A percentile compares a stretch with the other conserved stretches of the same genome.
Evolutionary conservation across 2,329 filamentous ascomycete genomes (phyloP).

Genomic region (Aspergillus quadrilineatus): DNA sequence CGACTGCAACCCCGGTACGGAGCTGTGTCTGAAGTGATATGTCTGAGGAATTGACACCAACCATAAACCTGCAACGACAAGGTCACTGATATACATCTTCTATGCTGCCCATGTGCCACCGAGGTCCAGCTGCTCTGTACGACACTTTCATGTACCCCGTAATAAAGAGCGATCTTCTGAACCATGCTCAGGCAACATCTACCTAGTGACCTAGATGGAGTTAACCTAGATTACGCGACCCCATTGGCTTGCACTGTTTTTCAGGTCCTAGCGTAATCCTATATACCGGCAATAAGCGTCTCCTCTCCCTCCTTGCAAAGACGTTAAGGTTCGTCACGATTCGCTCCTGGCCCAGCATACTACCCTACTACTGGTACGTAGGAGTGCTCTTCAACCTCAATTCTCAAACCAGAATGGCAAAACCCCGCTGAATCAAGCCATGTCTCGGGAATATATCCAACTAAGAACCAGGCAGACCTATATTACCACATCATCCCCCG

Average conservation of each 20-base stretch:
- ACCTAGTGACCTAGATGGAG: too few relatives aligned
- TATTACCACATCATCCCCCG: neutral
- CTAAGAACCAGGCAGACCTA: neutral
- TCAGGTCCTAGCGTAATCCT: neutral
- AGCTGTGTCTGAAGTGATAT: neutral
- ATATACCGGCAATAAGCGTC: neutral
- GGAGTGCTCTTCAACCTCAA: neutral
- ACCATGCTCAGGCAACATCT: neutral
- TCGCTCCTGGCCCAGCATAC: neutral
- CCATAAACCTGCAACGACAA: neutral
- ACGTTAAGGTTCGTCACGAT: neutral
- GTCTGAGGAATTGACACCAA: neutral
- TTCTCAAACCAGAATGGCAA: neutral
- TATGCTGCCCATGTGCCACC: conserved; percentile 6
- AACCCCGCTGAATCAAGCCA: neutral
- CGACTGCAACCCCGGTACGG: neutral
- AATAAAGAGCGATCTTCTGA: neutral
- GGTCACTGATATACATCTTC: neutral
- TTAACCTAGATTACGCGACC: neutral
- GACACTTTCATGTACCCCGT: neutral
- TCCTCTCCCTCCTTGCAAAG: neutral
- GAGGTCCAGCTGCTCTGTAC: conserved; percentile 8
- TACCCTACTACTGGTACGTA: neutral
- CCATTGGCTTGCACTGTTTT: neutral
- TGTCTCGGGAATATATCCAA: neutral